These are phyloP conservation scores for Penicillium sp. DNA, from an alignment of 2,329 filamentous ascomycete genomes.

Conservation along the genomic window DNA sequence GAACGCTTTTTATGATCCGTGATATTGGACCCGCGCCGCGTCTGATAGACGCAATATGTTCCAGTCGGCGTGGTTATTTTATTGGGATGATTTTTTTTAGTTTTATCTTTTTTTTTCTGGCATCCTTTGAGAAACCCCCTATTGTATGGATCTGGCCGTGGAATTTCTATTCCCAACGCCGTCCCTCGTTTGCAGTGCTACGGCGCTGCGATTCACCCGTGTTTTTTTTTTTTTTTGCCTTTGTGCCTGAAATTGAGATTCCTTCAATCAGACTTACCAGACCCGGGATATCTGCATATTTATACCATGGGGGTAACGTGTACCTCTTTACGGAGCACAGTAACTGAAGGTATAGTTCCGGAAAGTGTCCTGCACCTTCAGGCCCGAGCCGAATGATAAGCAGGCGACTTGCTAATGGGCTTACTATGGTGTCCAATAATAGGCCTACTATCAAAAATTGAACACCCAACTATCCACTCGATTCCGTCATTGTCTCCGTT, in stretches of 20 bases:
- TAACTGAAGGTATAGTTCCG: background rate
- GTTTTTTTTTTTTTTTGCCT: background rate
- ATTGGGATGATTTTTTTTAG: slow-evolving; percentile 5
- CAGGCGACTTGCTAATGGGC: background rate
- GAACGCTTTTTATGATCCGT: background rate
- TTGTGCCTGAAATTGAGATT: slow-evolving; percentile 7
- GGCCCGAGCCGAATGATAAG: background rate
- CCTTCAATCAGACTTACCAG: background rate
- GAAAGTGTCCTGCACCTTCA: background rate
- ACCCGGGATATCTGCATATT: background rate
- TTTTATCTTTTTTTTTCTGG: background rate
- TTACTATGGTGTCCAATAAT: background rate
- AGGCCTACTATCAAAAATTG: background rate
- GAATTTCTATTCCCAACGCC: background rate
- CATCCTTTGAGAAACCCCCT: slow-evolving; percentile 6
- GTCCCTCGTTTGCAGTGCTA: slow-evolving; percentile 17
- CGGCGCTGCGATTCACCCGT: slow-evolving; percentile 8
- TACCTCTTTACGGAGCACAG: background rate
- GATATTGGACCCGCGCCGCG: slow-evolving; percentile 12
- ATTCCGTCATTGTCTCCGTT: background rate
- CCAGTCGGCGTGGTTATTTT: slow-evolving; percentile 1
- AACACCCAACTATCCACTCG: background rate
- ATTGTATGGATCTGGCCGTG: slow-evolving; percentile 5
- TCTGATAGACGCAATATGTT: slow-evolving; percentile 11
- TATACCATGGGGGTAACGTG: background rate